phyloP scores from a whole-genome alignment of 345 rosid species.

The Eucalyptus tenuipes region DNA sequence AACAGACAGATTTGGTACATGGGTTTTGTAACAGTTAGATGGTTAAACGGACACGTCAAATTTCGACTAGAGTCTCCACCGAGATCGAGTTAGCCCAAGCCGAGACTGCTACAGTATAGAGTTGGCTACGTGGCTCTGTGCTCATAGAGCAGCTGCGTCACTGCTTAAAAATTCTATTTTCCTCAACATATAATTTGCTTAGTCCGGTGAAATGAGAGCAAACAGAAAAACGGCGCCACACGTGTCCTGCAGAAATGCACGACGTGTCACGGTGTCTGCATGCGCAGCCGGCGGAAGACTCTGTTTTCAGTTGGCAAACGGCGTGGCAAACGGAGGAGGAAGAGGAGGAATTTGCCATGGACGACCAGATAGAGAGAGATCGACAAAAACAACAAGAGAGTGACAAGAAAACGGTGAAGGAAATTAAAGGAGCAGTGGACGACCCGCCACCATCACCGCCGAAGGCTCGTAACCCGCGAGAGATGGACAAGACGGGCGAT shows the following conservation, averaged over 20 bases:
- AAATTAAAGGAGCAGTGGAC: slow-evolving; percentile 13
- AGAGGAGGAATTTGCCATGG: background rate
- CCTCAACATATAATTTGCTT: background rate
- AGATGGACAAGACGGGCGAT: background rate
- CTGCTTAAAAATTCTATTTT: background rate
- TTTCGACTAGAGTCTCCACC: background rate
- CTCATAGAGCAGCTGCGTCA: background rate
- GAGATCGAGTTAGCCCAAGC: background rate
- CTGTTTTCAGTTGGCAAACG: background rate
- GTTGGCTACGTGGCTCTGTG: background rate
- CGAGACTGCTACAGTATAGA: background rate
- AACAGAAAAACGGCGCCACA: background rate
- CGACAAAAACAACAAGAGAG: background rate
- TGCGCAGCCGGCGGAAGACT: background rate
- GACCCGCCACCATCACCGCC: background rate
- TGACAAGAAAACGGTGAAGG: background rate
- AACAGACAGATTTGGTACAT: background rate
- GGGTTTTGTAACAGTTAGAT: background rate
- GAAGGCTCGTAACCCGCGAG: background rate
- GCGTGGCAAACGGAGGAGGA: background rate
- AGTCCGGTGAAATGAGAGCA: background rate
- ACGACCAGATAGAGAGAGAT: background rate
- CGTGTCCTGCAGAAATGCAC: background rate
- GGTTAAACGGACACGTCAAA: background rate
- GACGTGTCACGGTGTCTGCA: background rate